These are phyloP conservation scores for Blastobotrys capitulatus DNA, from an alignment of 1,139 yeast genomes.

Conservation along the genomic window DNA sequence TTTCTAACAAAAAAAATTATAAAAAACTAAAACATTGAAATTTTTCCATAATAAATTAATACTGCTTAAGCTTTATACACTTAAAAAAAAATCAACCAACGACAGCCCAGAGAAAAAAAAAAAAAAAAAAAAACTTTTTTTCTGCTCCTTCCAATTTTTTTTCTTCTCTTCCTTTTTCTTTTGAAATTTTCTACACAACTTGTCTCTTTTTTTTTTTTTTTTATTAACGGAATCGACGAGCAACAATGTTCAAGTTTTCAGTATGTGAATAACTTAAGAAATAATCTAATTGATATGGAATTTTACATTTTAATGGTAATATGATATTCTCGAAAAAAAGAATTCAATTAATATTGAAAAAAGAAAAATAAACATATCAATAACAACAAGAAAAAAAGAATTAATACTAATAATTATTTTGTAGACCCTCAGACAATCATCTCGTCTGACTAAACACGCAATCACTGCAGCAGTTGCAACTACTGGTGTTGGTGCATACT, in stretches of 20 bases:
- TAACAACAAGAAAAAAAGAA: neutral
- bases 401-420: too few relatives aligned
- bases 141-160: neutral
- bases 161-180: neutral
- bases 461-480: constrained; percentile 29
- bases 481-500: constrained; percentile 31
- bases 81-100: neutral
- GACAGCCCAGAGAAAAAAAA: neutral
- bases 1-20: too few relatives aligned
- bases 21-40: neutral
- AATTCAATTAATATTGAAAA: neutral
- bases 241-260: constrained; percentile 13
- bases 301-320: too few relatives aligned
- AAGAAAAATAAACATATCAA: neutral
- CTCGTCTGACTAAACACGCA: constrained; percentile 31
- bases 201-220: constrained; percentile 1
- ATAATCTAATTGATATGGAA: too few relatives aligned
- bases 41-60: too few relatives aligned
- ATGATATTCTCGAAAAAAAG: too few relatives aligned
- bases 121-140: constrained; percentile 3
- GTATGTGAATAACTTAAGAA: too few relatives aligned
- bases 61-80: too few relatives aligned
- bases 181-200: neutral
- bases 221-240: neutral
- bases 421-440: constrained; percentile 24